Conservation (phyloP, 2,329 filamentous ascomycete species). For the Graphiopsis chlorocephala region DNA sequence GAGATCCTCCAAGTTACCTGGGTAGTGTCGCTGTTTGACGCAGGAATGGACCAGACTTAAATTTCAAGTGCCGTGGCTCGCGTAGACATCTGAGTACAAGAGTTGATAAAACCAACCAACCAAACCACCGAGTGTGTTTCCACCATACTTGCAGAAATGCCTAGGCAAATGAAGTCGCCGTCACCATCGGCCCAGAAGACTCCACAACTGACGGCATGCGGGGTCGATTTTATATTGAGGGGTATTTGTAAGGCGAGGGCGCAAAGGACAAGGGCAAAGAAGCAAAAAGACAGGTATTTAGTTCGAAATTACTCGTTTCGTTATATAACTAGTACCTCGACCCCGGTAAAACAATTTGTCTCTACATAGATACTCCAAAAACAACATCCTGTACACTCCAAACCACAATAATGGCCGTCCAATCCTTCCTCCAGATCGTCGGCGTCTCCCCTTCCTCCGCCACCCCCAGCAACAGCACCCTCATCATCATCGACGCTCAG, state of each 20-base stretch:
- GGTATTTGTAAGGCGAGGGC: neutral
- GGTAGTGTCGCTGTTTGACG: no score
- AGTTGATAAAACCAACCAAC: no score
- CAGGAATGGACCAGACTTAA: no score
- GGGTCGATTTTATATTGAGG: neutral
- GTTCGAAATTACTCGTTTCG: neutral
- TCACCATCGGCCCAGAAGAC: neutral
- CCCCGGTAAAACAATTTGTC: neutral
- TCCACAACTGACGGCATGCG: neutral
- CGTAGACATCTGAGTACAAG: no score
- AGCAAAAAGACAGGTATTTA: neutral
- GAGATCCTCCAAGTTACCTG: no score
- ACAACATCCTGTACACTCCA: neutral
- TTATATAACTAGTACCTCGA: neutral
- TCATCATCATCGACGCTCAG: constrained; percentile 69
- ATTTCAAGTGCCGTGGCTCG: no score
- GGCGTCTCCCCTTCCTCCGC: constrained; percentile 57
- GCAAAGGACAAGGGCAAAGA: neutral
- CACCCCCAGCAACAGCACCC: constrained; percentile 55
- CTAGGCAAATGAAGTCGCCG: neutral
- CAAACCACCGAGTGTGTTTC: no score
- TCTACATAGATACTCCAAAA: neutral
- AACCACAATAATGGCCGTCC: constrained; percentile 19
- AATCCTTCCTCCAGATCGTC: constrained; percentile 52
- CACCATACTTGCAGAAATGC: neutral